Evolutionary conservation across 139 green algal genomes (phyloP), one percentile per base, ranked within the genome.

Genomic region (Volvox reticuliferus): DNA sequence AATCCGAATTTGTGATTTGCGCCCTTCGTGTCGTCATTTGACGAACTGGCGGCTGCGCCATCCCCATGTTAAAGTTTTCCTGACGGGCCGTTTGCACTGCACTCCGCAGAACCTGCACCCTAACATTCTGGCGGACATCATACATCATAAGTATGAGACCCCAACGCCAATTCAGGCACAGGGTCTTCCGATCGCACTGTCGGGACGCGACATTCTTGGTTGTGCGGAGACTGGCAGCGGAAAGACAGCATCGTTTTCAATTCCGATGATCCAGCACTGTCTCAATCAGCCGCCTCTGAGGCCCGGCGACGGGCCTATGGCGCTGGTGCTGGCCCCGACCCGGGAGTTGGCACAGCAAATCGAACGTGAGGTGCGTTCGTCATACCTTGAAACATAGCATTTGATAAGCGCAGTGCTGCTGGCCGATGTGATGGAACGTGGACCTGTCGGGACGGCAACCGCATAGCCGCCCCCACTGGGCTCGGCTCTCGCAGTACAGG

Each of bases 281-380:
- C 86, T 98, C 67, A 67, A 95, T 33, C 95, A 98, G 92, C 80
- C 88, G 3, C 84, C 93, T 13, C 44, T 98, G 73, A 71, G 92
- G n/a, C 92, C 92, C 3, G 97, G 97, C 1, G 97, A 98, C 67
- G 97, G 97, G 0, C 97, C 97, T n/a, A 94, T 98, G 94, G 98
- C 96, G 12, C 96, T 99, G n/a, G 98, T 99, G 67, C 96, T 99
- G 50, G 98, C 98, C 0, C 98, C 98, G 24, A 99, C 98, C 14
- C 96, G 98, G 33, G 98, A 99, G 96, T 95, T 99, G 88, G 98
- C 98, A 26, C 98, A 99, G 96, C 98, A 99, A 95, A 99, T 99
- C 69, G 98, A 99, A 94, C 99, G 99, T 92, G 98, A 99, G 73
- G 98, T 99, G 94, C 86, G 97, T n/a, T 28, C 12, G 24, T 28